Conservation (phyloP, 1,284 basidiomycete species). For the Leccinum pallidistipes region DNA sequence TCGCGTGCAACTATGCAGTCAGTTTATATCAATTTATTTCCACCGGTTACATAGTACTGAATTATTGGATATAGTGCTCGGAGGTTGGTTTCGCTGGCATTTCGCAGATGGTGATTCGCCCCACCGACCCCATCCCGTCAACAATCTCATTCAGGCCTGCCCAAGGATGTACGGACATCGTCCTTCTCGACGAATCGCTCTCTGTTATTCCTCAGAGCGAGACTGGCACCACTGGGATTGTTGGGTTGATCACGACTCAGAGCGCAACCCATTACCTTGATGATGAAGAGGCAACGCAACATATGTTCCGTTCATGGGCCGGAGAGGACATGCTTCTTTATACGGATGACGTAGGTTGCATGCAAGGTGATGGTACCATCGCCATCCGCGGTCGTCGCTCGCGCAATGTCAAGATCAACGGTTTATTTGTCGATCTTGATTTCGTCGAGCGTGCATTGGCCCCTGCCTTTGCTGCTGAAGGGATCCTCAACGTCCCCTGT, state of each 20-base stretch:
- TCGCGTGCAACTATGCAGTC: constrained; percentile 35
- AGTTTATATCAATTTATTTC: constrained; percentile 1
- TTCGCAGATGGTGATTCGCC: constrained; percentile 30
- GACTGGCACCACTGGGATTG: constrained; percentile 25
- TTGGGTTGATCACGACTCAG: constrained; percentile 27
- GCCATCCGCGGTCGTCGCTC: constrained; percentile 29
- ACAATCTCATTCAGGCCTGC: constrained; percentile 26
- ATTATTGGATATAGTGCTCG: constrained; percentile 21
- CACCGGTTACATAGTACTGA: not conserved
- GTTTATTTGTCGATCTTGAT: constrained; percentile 30
- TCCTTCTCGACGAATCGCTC: constrained; percentile 28
- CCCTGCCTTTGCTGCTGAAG: constrained; percentile 20
- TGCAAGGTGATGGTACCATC: constrained; percentile 31
- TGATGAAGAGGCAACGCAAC: constrained; percentile 26
- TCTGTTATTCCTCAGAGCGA: constrained; percentile 19
- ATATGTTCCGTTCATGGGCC: constrained; percentile 32
- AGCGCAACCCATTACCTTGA: constrained; percentile 29
- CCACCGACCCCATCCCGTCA: constrained; percentile 27
- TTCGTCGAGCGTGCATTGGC: constrained; percentile 30
- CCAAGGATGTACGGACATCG: constrained; percentile 30
- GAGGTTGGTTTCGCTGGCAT: constrained; percentile 35
- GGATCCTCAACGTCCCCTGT: constrained; percentile 9
- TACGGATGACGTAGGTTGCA: constrained; percentile 31
- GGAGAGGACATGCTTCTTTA: constrained; percentile 27
- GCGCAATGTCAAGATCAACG: constrained; percentile 33